Percentiles rank a stretch among this genome's conserved stretches.
Evolutionary conservation across 441 rosid species (phyloP).

Genomic region (Corymbia calophylla): DNA sequence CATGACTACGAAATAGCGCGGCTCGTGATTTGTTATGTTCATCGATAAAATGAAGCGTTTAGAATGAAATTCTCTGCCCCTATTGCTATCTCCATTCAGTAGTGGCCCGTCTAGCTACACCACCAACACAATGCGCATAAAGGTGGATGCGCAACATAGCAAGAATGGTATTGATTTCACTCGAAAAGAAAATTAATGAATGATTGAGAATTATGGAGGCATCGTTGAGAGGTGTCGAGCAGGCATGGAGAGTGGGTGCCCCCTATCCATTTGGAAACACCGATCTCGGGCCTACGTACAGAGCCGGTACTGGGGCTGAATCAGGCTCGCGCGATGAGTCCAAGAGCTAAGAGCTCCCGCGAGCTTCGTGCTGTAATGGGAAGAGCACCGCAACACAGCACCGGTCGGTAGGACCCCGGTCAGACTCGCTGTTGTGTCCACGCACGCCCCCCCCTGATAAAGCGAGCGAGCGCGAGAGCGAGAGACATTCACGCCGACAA

Average conservation of each 20-base stretch:
- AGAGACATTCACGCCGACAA: neutral
- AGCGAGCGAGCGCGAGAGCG: neutral
- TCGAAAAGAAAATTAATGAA: too few relatives aligned
- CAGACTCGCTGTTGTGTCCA: neutral
- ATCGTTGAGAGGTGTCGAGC: neutral
- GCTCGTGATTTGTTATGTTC: neutral
- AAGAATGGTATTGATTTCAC: too few relatives aligned
- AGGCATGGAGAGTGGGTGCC: neutral
- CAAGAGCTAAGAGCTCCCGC: neutral
- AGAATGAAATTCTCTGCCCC: neutral
- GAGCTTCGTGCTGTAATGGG: neutral
- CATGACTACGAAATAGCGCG: neutral
- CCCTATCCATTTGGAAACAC: neutral
- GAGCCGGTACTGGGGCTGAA: neutral
- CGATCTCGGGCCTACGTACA: neutral
- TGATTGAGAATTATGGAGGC: neutral
- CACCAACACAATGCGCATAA: neutral
- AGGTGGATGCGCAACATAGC: neutral
- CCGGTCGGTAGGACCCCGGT: neutral
- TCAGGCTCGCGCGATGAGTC: neutral
- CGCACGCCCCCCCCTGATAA: neutral
- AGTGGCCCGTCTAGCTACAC: neutral
- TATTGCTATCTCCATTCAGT: neutral
- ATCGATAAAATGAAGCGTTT: accelerated
- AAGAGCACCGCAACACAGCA: neutral